Evolutionary conservation across 176 grass and related monocot species (phyloP).

Genomic region (Paspalum notatum): DNA sequence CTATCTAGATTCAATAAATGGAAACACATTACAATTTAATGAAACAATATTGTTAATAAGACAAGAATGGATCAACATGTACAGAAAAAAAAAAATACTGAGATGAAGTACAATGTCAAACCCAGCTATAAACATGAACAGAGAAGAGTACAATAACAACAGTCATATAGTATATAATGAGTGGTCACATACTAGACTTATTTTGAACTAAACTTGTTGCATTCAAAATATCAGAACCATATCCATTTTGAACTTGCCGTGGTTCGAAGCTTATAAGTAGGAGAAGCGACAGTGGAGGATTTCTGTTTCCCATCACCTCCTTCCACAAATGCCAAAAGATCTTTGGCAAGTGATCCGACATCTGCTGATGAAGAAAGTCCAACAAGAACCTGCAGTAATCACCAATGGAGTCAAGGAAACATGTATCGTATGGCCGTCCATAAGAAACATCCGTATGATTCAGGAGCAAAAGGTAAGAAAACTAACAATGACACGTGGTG

Average conservation of each 20-base stretch:
- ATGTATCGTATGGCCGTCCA: not conserved
- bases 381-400: conserved; percentile 76
- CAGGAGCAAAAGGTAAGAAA: conserved; percentile 23
- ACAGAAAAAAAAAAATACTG: not conserved
- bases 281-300: conserved; percentile 67
- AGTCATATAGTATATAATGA: not conserved
- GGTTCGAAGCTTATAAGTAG: conserved; percentile 75
- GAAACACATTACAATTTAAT: conserved; percentile 36
- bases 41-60: conserved; percentile 20
- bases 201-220: conserved; percentile 54
- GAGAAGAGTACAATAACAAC: not conserved
- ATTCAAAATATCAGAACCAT: conserved; percentile 14
- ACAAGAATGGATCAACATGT: conserved; percentile 11
- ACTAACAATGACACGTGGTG: conserved; percentile 85
- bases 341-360: conserved; percentile 57
- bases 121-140: conserved; percentile 14
- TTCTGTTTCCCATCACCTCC: conserved; percentile 53
- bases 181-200: conserved; percentile 21
- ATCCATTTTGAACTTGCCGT: conserved; percentile 64
- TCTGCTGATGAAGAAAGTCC: conserved; percentile 70
- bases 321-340: conserved; percentile 60
- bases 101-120: not conserved
- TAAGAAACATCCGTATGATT: conserved; percentile 25
- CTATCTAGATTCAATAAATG: conserved; percentile 20
- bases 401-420: not conserved